phyloP scores from a whole-genome alignment of 345 rosid species.

The Lepidium aucheri region DNA sequence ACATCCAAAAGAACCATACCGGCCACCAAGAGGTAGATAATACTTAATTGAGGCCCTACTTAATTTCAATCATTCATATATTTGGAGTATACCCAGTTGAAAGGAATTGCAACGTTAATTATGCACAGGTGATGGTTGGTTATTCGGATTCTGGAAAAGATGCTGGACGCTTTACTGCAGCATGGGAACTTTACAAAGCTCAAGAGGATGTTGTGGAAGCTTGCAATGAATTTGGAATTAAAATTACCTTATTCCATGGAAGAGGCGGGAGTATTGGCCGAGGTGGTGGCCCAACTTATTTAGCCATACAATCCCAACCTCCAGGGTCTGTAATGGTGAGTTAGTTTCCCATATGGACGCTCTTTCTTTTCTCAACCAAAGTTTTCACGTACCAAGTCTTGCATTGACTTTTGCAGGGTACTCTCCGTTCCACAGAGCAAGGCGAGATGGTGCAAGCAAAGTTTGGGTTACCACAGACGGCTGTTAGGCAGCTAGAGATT shows the following conservation, averaged over 20 bases:
- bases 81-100: neutral
- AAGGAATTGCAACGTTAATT: neutral
- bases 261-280: conserved; percentile 99
- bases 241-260: conserved; percentile 94
- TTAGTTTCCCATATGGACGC: neutral
- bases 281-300: conserved; percentile 97
- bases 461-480: conserved; percentile 87
- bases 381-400: neutral
- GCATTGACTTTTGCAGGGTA: conserved; percentile 1
- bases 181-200: conserved; percentile 99
- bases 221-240: conserved; percentile 78
- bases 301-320: conserved; percentile 95
- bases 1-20: conserved; percentile 64
- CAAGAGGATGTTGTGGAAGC: conserved; percentile 98
- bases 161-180: conserved; percentile 97
- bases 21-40: conserved; percentile 80
- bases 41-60: too few species aligned
- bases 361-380: neutral
- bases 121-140: conserved; percentile 88
- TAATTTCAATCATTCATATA: neutral
- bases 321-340: conserved; percentile 98
- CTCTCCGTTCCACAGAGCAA: conserved; percentile 89
- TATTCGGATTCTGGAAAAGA: conserved; percentile 98
- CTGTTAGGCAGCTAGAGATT: conserved; percentile 89
- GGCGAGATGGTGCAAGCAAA: conserved; percentile 99